phyloP scores from a whole-genome alignment of 2,329 filamentous ascomycete species.

The Pseudogymnoascus sp. region DNA sequence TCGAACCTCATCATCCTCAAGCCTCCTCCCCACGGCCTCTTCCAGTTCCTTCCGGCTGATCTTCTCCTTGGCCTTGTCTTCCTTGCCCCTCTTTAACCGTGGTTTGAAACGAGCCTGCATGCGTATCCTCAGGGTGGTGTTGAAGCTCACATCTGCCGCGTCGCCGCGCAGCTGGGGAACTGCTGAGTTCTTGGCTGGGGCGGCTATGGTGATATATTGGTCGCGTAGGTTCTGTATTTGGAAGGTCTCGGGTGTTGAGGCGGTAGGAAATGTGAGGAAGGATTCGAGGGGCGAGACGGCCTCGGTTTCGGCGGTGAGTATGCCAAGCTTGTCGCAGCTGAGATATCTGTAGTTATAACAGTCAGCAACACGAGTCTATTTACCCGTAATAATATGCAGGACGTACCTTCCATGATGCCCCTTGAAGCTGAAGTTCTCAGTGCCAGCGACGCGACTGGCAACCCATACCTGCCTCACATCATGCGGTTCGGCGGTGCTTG shows the following conservation, averaged over 20 bases:
- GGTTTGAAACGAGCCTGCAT: constrained; percentile 97
- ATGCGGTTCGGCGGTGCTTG: constrained; percentile 83
- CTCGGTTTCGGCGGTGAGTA: constrained; percentile 67
- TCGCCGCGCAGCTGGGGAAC: constrained; percentile 68
- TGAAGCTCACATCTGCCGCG: constrained; percentile 56
- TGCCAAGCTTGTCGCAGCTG: constrained; percentile 74
- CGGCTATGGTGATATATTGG: constrained; percentile 58
- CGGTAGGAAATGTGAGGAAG: constrained; percentile 57
- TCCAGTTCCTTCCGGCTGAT: constrained; percentile 82
- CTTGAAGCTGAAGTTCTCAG: constrained; percentile 77
- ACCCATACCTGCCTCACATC: constrained; percentile 96
- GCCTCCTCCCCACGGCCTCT: constrained; percentile 62
- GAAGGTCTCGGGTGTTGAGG: constrained; percentile 63
- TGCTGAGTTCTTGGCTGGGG: constrained; percentile 42
- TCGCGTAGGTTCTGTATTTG: constrained; percentile 66
- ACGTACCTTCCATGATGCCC: constrained; percentile 75
- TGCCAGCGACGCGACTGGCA: constrained; percentile 73
- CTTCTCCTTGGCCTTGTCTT: constrained; percentile 75
- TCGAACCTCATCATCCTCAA: constrained; percentile 82
- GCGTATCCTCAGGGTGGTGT: constrained; percentile 68
- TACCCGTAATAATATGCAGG: not conserved
- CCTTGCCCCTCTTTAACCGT: constrained; percentile 66
- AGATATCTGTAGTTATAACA: constrained; percentile 54
- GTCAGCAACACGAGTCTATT: not conserved
- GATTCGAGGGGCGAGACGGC: constrained; percentile 80